Evolutionary conservation across 1,139 yeast genomes (phyloP).

Genomic region (Suhomyces terraborum): DNA sequence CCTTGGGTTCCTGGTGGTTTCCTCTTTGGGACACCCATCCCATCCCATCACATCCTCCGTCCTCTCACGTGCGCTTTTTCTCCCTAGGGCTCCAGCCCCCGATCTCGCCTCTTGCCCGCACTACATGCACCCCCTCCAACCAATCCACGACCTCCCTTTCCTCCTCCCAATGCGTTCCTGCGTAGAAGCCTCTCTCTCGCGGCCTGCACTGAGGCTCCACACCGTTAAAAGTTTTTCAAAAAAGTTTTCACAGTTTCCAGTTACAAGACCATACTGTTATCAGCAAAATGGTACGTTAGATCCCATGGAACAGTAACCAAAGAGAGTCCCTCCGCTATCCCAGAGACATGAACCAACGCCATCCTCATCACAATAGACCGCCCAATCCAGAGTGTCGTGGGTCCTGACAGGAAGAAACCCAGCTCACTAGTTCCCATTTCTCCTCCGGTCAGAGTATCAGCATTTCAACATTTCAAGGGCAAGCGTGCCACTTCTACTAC

Average conservation of each 20-base stretch:
- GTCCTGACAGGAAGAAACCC: too few relatives aligned
- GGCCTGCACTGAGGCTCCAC: constrained; percentile 8
- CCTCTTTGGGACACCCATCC: neutral
- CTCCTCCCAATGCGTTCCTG: constrained; percentile 3
- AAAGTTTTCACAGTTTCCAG: constrained; percentile 15
- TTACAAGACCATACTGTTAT: constrained; percentile 19
- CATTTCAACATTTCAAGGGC: too few relatives aligned
- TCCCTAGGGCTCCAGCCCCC: constrained; percentile 12
- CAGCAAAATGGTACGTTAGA: constrained; percentile 36
- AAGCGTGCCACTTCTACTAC: too few relatives aligned
- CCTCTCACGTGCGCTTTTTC: neutral
- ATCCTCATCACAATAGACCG: neutral
- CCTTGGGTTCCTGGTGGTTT: neutral
- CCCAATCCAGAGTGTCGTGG: too few relatives aligned
- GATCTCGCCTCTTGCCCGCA: neutral
- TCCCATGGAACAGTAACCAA: constrained; percentile 4
- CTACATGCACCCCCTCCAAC: constrained; percentile 3
- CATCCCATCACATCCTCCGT: too few relatives aligned
- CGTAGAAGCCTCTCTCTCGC: constrained; percentile 6
- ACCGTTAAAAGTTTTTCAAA: constrained; percentile 15
- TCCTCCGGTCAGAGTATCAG: too few relatives aligned
- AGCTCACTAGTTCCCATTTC: too few relatives aligned
- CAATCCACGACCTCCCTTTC: neutral
- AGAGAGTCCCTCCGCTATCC: constrained; percentile 1
- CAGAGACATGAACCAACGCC: neutral